Percentiles rank a stretch among this genome's conserved stretches.
Evolutionary conservation across 176 grass and related monocot species (phyloP).

Genomic region (Melocanna baccifera): DNA sequence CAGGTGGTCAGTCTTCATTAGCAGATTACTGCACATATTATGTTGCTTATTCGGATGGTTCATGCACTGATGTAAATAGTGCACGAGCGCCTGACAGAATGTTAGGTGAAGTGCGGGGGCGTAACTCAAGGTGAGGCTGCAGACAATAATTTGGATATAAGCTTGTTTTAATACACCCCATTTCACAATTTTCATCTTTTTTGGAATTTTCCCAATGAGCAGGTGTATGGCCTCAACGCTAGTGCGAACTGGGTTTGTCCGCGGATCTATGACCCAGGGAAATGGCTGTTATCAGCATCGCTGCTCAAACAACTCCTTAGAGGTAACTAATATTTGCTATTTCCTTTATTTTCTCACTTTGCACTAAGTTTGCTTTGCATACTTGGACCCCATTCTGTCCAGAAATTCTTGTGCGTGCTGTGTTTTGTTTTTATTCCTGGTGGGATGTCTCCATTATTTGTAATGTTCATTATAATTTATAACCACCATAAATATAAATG

Average conservation of each 20-base stretch:
- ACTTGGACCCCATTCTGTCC: not conserved
- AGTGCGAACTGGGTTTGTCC: conserved; percentile 96
- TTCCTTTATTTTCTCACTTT: conserved; percentile 9
- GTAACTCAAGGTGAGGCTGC: conserved; percentile 74
- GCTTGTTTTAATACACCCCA: not conserved
- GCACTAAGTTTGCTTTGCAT: not conserved
- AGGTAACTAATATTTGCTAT: conserved; percentile 36
- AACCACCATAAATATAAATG: not conserved
- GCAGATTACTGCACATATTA: conserved; percentile 99
- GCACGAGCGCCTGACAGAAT: conserved; percentile 91
- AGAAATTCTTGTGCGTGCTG: not conserved
- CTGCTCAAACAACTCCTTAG: conserved; percentile 78
- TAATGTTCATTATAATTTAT: not conserved
- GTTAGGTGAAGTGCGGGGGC: conserved; percentile 93
- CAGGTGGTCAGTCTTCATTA: conserved; percentile 98
- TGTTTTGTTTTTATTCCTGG: not conserved
- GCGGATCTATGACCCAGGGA: conserved; percentile 97
- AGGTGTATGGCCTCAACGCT: conserved; percentile 98
- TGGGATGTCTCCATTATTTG: not conserved
- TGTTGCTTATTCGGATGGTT: conserved; percentile 99
- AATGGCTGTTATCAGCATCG: conserved; percentile 99
- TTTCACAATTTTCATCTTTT: conserved; percentile 1
- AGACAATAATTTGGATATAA: not conserved
- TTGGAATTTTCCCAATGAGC: conserved; percentile 17
- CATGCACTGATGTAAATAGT: conserved; percentile 94